Base-by-base conservation (phyloP, 2,329 filamentous ascomycete genomes). In the Pseudonectria foliicola region DNA sequence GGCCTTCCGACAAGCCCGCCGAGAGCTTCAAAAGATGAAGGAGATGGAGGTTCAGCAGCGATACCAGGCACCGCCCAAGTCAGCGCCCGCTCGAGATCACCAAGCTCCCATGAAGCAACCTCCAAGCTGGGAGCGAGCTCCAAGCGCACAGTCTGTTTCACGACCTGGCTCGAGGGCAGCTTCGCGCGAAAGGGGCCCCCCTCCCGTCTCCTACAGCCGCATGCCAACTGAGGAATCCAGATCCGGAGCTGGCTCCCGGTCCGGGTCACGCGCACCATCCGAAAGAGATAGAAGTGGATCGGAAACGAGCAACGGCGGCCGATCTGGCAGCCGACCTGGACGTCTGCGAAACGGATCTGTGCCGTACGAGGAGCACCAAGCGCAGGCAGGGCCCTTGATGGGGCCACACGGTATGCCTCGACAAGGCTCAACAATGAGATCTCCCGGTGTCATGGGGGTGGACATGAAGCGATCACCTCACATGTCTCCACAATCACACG, bases 271-370 rank as follows among this genome's bases (percentile, higher is more conserved):
- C 18, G 51, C 51, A 12, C 46, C 59, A 14, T 61, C 62, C 0
- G 71, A 74, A 28, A 63, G 72, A 8, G 66, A 75, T 28, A 61
- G 73, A 27, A 77, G 73, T 42, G 71, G 71, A 23, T 77, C 73
- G 0, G 72, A 77, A 14, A 62, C 71, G 3, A 75, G 72, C 52
- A 66, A 56, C n/a, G 62, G 62, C 18, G 60, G 59, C 8, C 55
- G 59, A 30, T 58, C 61, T 14, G 57, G 56, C 21, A 63, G 58
- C 38, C 61, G 64, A n/a, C 63, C 62, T 7, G 52, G 57, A 4
- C 59, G 62, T 16, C 49, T 62, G 8, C 60, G 62, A 27, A 67
- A 67, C 12, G 59, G 56, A 27, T 59, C 58, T 1, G 42, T 52
- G 1, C 50, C 57, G 4, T 55, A 60, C 11, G 64, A 67, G 3